Evolutionary conservation across 441 rosid species (phyloP), one percentile per base, ranked within the genome.

Genomic region (Euphorbia celastroides): DNA sequence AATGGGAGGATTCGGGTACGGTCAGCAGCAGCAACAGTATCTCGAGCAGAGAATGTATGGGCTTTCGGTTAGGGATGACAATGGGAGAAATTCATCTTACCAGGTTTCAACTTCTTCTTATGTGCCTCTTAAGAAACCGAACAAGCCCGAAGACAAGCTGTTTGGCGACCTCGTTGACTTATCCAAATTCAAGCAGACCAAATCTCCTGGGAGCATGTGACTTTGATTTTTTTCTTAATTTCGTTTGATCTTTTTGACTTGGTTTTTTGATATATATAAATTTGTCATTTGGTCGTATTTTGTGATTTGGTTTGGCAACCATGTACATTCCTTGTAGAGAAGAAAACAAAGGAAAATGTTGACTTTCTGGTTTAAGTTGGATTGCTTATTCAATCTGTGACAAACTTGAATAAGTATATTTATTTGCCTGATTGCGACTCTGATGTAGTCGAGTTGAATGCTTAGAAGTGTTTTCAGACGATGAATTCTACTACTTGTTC

Each of bases 121-220:
- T 36, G 72, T 78, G 36, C 84, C 88, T 0, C 85, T 93, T 0
- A 82, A 74, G 76, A 91, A 76, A 82, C 80, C 88, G 26, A 68
- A 84, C 22, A 92, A 86, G 70, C 96, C 97, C 7, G 97, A 90
- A 81, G 99, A 94, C 74, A 92, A 88, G 88, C 78, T 94, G 55
- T 94, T 94, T 66, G 98, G 97, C 62, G 99, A 94, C 74, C 93
- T 94, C 19, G 97, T 95, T n/a, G 94, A 92, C 78, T 78, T 95
- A 69, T 81, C 98, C 9, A 95, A 90, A 71, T 78, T 87, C 75
- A 94, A 94, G 82, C 75, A 88, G 2, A 63, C 81, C 7, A 94
- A 88, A 77, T 46, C 87, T 22, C 79, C 89, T 66, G 95, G 99
- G 74, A 86, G 93, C 83, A 82, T 84, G 90, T 93, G 89, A 90